Base-by-base conservation (phyloP, 805 yeast species). In the Myxozyma neotropica region DNA sequence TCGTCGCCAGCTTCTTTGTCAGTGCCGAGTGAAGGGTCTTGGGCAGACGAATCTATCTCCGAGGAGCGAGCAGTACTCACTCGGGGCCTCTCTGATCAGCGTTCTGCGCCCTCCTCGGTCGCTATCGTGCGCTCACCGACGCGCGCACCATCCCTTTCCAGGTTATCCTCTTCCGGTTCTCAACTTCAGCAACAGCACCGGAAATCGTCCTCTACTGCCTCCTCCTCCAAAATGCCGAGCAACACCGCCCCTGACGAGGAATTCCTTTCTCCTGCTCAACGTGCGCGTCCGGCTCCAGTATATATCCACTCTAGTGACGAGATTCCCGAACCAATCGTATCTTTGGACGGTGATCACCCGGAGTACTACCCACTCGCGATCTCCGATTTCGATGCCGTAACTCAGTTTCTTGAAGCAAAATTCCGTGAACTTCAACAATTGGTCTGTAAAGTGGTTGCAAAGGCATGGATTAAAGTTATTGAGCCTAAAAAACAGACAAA, bases 401-500 rank as follows among this genome's bases (percentile, higher is more conserved):
- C 59, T 4, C 27, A 17, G 33, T 49, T 58, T n/a, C 29, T 58
- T 17, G 65, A 61, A 43, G 54, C 53, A 2, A 53, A 54, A 31
- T 61, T 61, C 36, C 46, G 59, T 13, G 61, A 61, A 27, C 67
- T 82, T 44, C 80, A 79, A 66, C 89, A 85, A 65, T 67, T 78
- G 0, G 74, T 78, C 1, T 88, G 94, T 70, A 86, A 86, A 61
- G 65, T 74, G 3, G 71, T 88, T 7, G 85, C 88, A 5, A 87
- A 86, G 68, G 75, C 79, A 10, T 87, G 91, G 90, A 85, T 88
- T 46, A 81, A 79, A 65, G 71, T 75, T 0, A 75, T 86, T 15
- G 90, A 86, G 67, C 92, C 93, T 1, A 77, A 73, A 55, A 87
- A 87, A 63, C 89, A 86, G 71, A 77, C 85, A 0, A 72, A 74